Percentiles rank a stretch among this genome's conserved stretches.
phyloP scores from a whole-genome alignment of 2,329 filamentous ascomycete species.

The Ceratocystis ficicola region DNA sequence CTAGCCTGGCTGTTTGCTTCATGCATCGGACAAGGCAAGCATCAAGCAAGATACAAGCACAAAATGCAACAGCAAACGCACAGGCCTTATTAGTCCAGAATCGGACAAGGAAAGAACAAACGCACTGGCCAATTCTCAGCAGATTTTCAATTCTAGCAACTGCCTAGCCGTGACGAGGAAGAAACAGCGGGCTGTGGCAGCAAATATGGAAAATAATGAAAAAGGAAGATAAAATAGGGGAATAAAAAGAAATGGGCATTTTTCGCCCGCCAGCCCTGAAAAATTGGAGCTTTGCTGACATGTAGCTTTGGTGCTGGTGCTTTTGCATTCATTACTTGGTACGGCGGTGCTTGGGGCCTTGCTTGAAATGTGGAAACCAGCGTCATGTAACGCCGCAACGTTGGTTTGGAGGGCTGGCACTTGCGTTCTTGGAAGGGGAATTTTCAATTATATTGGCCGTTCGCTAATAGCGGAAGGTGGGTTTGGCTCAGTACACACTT shows the following conservation, averaged over 20 bases:
- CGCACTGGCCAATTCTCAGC: slow-evolving; percentile 6
- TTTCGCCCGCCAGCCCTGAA: not conserved
- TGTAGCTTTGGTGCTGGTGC: not conserved
- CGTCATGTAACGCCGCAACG: slow-evolving; percentile 1
- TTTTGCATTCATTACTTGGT: not conserved
- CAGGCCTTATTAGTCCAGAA: not conserved
- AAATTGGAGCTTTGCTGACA: not conserved
- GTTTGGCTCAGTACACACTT: not conserved
- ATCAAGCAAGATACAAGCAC: not conserved
- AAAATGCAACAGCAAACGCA: not conserved
- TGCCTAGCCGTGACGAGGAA: not conserved
- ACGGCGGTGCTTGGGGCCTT: not conserved
- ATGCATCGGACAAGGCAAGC: no score
- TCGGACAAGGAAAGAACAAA: not conserved
- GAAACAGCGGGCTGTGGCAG: not conserved
- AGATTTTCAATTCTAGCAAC: not conserved
- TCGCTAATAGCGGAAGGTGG: not conserved
- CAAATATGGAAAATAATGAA: not conserved
- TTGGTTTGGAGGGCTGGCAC: not conserved
- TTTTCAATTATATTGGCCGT: not conserved
- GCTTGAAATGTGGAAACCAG: slow-evolving; percentile 1
- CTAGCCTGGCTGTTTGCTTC: not conserved
- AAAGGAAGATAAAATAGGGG: not conserved
- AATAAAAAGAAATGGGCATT: not conserved
- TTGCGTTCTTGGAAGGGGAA: not conserved